Base-by-base conservation (phyloP, 1,284 basidiomycete genomes). In the Microbotryum silenes-acaulis region DNA sequence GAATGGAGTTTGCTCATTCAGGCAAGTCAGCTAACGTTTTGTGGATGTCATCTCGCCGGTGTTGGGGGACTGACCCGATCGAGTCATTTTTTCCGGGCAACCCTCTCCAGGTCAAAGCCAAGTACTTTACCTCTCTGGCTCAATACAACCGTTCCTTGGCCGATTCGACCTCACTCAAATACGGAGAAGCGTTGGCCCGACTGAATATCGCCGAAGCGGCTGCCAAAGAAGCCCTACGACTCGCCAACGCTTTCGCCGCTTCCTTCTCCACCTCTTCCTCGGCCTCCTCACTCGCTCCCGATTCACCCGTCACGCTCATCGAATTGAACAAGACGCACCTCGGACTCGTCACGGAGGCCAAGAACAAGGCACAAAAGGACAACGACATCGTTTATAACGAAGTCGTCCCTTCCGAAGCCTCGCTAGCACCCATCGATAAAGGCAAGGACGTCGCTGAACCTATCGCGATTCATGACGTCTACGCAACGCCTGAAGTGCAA, bases 331-430 rank as follows among this genome's bases (percentile, higher is more conserved):
- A 93, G 74, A 82, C 87, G 0, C 91, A 94, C 66, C 79, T 87
- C 8, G 82, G 87, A 1, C 77, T 92, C 31, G 86, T 88, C 70
- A 79, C 82, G 0, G 91, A 94, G 68, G 84, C 84, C 60, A 86
- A 85, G 73, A 80, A 77, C 56, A 85, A 89, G 60, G 88, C 89
- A 0, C 82, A 85, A 60, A 85, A 87, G 61, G 92, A 97, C 77
- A 98, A 98, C 75, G 94, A 98, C 73, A 82, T 99, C 52, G 96
- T 99, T 69, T 99, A 98, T 78, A 93, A 98, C 74, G 91, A 91
- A n/a, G 83, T 94, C 59, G 78, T 93, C 0, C 91, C 92, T 1
- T 79, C 87, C 5, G 81, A 86, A 18, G 89, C 92, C 21, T 82
- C 88, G 0, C 81, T 98, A 0, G 84, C 92, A 0, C 74, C 79